Percentiles rank a stretch among this genome's conserved stretches.
These are phyloP conservation scores for Drechslerella coelobrocha DNA, from an alignment of 2,329 filamentous ascomycete species.

Conservation along the genomic window DNA sequence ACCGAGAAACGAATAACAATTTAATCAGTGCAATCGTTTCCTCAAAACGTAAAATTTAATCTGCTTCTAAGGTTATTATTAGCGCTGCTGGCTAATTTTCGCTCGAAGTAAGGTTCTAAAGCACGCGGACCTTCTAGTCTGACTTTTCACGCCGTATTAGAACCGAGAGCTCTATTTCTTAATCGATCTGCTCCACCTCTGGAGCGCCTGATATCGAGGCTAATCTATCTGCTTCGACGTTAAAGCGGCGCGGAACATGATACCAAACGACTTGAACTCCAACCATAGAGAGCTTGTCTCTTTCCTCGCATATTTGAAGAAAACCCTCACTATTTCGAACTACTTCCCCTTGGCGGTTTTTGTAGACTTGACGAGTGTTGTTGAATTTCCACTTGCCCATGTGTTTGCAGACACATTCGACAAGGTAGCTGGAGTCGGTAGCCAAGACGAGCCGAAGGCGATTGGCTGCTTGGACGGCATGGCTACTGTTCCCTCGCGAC, in stretches of 20 bases:
- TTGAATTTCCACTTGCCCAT: slow-evolving; percentile 6
- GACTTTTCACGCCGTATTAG: too few relatives aligned
- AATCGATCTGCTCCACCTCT: too few relatives aligned
- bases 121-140: too few relatives aligned
- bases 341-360: slow-evolving; percentile 5
- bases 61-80: too few relatives aligned
- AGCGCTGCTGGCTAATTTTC: too few relatives aligned
- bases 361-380: background rate
- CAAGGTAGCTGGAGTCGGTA: slow-evolving; percentile 16
- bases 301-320: slow-evolving; percentile 2
- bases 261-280: slow-evolving; percentile 13
- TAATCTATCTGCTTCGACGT: slow-evolving; percentile 5
- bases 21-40: too few relatives aligned
- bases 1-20: too few relatives aligned
- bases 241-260: slow-evolving; percentile 17
- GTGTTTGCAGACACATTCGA: slow-evolving; percentile 15
- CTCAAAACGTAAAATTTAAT: too few relatives aligned
- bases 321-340: slow-evolving; percentile 8
- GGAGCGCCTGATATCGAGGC: too few relatives aligned
- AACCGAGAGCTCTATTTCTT: too few relatives aligned
- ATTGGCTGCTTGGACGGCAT: background rate
- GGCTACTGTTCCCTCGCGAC: background rate
- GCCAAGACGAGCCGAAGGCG: slow-evolving; percentile 6
- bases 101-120: too few relatives aligned
- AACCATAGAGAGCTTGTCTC: slow-evolving; percentile 10